Evolutionary conservation across 768 basidiomycete species (phyloP).

Genomic region (Atractiella rhizophila): DNA sequence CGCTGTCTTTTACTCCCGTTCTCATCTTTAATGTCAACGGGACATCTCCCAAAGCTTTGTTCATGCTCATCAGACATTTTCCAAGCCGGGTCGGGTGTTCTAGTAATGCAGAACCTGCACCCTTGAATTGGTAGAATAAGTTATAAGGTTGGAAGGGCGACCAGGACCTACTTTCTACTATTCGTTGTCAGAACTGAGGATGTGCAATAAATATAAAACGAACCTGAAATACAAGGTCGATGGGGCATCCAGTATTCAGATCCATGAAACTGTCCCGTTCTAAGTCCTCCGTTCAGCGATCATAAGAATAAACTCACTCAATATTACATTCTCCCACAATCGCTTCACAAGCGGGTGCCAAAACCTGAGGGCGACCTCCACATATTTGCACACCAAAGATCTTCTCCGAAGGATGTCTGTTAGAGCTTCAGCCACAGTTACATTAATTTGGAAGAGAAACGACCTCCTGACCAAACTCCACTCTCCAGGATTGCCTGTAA

Average conservation of each 20-base stretch:
- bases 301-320: constrained; percentile 9
- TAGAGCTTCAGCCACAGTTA: background rate
- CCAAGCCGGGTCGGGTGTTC: constrained; percentile 59
- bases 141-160: no score
- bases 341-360: constrained; percentile 55
- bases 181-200: no score
- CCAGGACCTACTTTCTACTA: no score
- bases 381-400: constrained; percentile 82
- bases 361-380: constrained; percentile 53
- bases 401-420: constrained; percentile 46
- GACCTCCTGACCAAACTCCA: constrained; percentile 65
- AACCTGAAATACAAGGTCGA: constrained; percentile 88
- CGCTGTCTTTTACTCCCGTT: constrained; percentile 51
- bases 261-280: constrained; percentile 20
- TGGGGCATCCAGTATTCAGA: constrained; percentile 88
- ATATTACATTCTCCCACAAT: constrained; percentile 41
- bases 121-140: no score
- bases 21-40: constrained; percentile 79
- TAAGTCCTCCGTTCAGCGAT: no score
- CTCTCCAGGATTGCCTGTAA: constrained; percentile 68
- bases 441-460: background rate
- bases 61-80: constrained; percentile 75
- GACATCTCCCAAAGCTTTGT: constrained; percentile 59
- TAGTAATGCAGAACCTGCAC: constrained; percentile 28
- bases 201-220: constrained; percentile 18